Evolutionary conservation across 2,329 filamentous ascomycete species (phyloP).

Genomic region (Trichoderma afroharzianum): DNA sequence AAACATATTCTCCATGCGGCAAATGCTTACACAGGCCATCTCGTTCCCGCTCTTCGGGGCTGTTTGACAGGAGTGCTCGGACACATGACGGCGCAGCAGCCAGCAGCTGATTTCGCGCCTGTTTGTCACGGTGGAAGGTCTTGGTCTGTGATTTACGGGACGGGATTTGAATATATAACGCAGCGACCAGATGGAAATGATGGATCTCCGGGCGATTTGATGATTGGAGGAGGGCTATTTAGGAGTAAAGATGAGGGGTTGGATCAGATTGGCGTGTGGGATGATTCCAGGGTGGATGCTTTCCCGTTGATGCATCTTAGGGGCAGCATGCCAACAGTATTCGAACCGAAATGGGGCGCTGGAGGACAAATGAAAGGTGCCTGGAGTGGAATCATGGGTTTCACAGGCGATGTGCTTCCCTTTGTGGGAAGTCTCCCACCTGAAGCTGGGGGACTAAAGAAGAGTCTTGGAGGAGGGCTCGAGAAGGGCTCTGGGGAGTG

Average conservation of each 20-base stretch:
- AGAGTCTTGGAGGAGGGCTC: neutral
- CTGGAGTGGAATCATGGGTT: conserved; percentile 50
- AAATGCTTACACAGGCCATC: conserved; percentile 50
- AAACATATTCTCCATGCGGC: conserved; percentile 56
- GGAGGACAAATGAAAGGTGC: conserved; percentile 34
- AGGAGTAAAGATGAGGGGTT: conserved; percentile 40
- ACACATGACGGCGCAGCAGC: conserved; percentile 50
- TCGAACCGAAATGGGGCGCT: conserved; percentile 37
- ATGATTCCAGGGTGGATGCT: conserved; percentile 42
- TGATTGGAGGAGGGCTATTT: conserved; percentile 52
- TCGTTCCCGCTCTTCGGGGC: conserved; percentile 47
- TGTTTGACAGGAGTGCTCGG: conserved; percentile 43
- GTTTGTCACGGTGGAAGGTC: conserved; percentile 36
- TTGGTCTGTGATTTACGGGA: conserved; percentile 48
- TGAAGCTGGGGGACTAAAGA: neutral
- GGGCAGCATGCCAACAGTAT: conserved; percentile 42
- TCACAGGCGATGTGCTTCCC: conserved; percentile 47
- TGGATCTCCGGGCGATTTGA: conserved; percentile 42
- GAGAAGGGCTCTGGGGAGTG: conserved; percentile 39
- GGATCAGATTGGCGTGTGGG: conserved; percentile 44
- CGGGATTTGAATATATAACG: conserved; percentile 51
- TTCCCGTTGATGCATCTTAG: conserved; percentile 38
- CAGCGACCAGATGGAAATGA: conserved; percentile 37
- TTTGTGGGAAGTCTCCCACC: conserved; percentile 45
- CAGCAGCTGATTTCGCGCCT: conserved; percentile 34